These are phyloP conservation scores for Ogataea hybrid DNA, from an alignment of 1,139 yeast genomes.

Conservation along the genomic window DNA sequence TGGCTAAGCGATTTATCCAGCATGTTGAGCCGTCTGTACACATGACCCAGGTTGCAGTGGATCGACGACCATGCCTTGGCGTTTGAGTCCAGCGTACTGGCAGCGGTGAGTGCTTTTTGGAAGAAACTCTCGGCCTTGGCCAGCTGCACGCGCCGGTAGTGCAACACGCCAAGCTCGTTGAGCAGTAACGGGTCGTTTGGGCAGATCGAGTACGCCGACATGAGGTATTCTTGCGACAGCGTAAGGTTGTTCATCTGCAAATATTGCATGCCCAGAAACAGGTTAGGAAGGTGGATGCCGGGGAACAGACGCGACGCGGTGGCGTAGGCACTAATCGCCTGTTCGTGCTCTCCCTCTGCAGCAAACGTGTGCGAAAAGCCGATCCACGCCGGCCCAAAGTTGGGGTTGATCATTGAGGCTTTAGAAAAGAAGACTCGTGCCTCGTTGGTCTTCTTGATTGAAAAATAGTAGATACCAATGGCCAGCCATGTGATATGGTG, in stretches of 20 bases:
- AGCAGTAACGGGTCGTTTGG: slow-evolving; percentile 81
- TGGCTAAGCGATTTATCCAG: slow-evolving; percentile 67
- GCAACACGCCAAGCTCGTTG: slow-evolving; percentile 89
- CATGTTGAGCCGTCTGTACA: slow-evolving; percentile 67
- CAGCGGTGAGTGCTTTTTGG: slow-evolving; percentile 69
- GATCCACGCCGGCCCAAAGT: slow-evolving; percentile 95
- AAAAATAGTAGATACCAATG: slow-evolving; percentile 84
- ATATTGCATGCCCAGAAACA: slow-evolving; percentile 96
- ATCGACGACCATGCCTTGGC: slow-evolving; percentile 85
- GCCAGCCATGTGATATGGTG: slow-evolving; percentile 90
- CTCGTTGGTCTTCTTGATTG: slow-evolving; percentile 71
- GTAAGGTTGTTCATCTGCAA: slow-evolving; percentile 79
- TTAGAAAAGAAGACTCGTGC: slow-evolving; percentile 88
- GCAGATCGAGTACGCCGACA: slow-evolving; percentile 74
- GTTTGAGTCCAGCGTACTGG: slow-evolving; percentile 69
- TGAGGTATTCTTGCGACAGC: slow-evolving; percentile 82
- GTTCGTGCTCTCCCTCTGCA: slow-evolving; percentile 97
- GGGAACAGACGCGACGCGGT: slow-evolving; percentile 94
- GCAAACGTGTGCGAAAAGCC: slow-evolving; percentile 99
- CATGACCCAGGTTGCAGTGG: slow-evolving; percentile 89
- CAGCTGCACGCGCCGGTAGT: slow-evolving; percentile 73
- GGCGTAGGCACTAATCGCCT: slow-evolving; percentile 95
- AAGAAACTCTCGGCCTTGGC: slow-evolving; percentile 69
- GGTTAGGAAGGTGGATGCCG: slow-evolving; percentile 87
- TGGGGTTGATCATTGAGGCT: slow-evolving; percentile 85